These are phyloP conservation scores for Turritis glabra DNA, from an alignment of 345 rosid genomes.

Conservation along the genomic window DNA sequence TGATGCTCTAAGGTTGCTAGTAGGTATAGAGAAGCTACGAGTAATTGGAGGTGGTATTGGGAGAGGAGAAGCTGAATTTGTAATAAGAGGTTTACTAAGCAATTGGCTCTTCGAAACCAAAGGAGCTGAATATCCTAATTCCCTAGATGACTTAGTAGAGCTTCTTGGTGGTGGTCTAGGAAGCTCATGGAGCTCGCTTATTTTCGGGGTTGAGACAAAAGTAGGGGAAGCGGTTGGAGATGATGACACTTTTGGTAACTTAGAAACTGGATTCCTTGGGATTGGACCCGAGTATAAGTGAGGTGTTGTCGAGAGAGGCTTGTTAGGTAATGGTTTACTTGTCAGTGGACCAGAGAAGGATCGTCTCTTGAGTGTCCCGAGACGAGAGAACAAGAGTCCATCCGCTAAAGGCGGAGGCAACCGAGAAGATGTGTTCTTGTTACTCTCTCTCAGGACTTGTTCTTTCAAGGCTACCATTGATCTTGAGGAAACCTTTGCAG, in stretches of 20 bases:
- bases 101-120: constrained; percentile 57
- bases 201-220: constrained; percentile 72
- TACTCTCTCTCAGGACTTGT: constrained; percentile 62
- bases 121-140: constrained; percentile 76
- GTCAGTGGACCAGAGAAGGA: constrained; percentile 80
- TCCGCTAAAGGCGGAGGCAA: constrained; percentile 65
- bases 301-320: constrained; percentile 46
- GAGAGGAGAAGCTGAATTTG: constrained; percentile 63
- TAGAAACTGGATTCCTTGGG: constrained; percentile 53
- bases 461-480: constrained; percentile 35
- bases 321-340: constrained; percentile 54
- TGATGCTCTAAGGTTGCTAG: constrained; percentile 54
- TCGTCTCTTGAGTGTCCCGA: constrained; percentile 62
- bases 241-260: constrained; percentile 49
- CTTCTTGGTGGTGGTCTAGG: constrained; percentile 89
- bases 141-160: constrained; percentile 46
- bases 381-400: constrained; percentile 51
- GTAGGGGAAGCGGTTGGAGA: constrained; percentile 73
- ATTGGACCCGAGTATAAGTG: constrained; percentile 72
- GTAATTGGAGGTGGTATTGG: constrained; percentile 75
- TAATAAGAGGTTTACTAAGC: constrained; percentile 40
- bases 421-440: constrained; percentile 46
- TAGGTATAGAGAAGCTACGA: constrained; percentile 89
- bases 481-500: constrained; percentile 48
- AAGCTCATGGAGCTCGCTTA: constrained; percentile 98